phyloP scores from a whole-genome alignment of 805 yeast species.

The Nakazawaea wickerhamii region DNA sequence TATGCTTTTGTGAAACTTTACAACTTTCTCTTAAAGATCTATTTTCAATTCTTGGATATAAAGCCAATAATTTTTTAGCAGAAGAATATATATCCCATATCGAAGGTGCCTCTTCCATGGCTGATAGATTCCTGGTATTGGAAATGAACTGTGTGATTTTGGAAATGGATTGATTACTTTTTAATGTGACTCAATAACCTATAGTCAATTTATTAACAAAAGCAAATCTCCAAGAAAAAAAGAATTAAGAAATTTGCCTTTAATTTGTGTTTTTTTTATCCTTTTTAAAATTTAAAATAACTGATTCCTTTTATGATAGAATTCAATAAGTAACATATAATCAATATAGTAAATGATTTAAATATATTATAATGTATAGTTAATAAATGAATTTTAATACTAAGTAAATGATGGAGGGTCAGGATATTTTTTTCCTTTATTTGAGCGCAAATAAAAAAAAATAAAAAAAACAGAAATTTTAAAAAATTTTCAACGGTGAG shows the following conservation, averaged over 20 bases:
- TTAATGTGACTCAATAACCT: too few relatives aligned
- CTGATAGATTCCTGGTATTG: not conserved
- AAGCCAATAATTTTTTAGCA: conserved; percentile 26
- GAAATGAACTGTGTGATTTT: not conserved
- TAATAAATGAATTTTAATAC: too few relatives aligned
- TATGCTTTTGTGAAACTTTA: conserved; percentile 17
- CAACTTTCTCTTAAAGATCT: conserved; percentile 26
- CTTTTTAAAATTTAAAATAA: too few relatives aligned
- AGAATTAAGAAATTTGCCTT: too few relatives aligned
- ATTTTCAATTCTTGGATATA: conserved; percentile 29
- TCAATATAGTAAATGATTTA: too few relatives aligned
- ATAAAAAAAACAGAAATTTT: not conserved
- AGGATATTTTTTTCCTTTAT: not conserved
- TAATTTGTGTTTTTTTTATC: too few relatives aligned
- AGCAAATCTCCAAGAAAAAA: too few relatives aligned
- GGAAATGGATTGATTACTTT: too few relatives aligned
- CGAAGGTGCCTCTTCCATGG: conserved; percentile 18
- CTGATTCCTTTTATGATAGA: too few relatives aligned
- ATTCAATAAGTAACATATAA: too few relatives aligned
- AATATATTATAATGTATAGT: too few relatives aligned
- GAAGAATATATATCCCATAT: conserved; percentile 31
- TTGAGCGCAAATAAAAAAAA: not conserved
- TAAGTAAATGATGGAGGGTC: not conserved
- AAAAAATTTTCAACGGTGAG: not conserved
- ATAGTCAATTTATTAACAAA: too few relatives aligned